Evolutionary conservation across 148 eudicot genomes (phyloP).

Genomic region (Rhododendron simsii): DNA sequence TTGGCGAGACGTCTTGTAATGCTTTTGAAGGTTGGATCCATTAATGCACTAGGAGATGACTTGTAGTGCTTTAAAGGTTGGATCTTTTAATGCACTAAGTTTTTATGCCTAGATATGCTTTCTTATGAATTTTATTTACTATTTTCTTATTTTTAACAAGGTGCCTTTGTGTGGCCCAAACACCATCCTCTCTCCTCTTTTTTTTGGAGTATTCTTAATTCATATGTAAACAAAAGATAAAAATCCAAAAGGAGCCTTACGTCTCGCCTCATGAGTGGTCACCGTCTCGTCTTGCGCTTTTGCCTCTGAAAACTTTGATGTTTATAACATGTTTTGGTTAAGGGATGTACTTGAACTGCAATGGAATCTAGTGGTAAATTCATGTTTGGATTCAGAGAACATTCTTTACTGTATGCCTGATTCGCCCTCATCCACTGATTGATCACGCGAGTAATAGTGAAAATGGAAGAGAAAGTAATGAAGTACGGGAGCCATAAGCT

Average conservation of each 20-base stretch:
- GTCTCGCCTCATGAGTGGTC: not conserved
- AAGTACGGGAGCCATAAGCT: not conserved
- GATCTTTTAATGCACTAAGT: not conserved
- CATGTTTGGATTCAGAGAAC: not conserved
- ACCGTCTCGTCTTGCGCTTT: not conserved
- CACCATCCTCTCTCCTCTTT: not conserved
- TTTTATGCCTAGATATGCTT: not conserved
- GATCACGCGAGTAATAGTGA: not conserved
- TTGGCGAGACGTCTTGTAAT: not conserved
- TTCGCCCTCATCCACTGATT: not conserved
- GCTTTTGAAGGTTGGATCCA: not conserved
- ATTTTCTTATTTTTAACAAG: not conserved
- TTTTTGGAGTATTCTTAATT: too few species aligned
- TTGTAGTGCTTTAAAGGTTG: not conserved
- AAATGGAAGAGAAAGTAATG: not conserved
- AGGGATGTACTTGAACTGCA: not conserved
- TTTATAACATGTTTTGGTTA: not conserved
- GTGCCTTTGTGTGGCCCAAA: not conserved
- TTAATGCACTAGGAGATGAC: not conserved
- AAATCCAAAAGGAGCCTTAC: not conserved
- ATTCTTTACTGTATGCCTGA: not conserved
- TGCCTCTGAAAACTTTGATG: not conserved
- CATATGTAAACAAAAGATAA: too few species aligned
- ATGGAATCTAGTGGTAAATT: not conserved
- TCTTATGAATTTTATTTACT: not conserved